These are phyloP conservation scores for Lyophyllum semitale DNA, from an alignment of 768 basidiomycete genomes.

Conservation along the genomic window DNA sequence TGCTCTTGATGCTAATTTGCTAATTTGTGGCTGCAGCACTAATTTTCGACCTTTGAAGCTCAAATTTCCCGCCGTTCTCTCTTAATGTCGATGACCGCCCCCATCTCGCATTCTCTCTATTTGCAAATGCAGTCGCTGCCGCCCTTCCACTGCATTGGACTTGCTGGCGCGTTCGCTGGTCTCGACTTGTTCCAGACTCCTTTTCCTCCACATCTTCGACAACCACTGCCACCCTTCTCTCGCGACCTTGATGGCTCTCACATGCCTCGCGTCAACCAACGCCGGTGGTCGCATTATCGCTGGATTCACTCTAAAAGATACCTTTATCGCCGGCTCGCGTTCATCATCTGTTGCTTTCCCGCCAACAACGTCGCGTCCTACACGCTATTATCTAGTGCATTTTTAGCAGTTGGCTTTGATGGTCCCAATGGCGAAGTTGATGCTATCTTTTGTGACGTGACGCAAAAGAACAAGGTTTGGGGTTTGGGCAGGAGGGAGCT, in stretches of 20 bases:
- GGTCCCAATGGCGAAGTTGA: conserved; percentile 79
- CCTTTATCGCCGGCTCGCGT: conserved; percentile 80
- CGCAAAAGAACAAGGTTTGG: conserved; percentile 58
- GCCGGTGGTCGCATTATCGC: conserved; percentile 75
- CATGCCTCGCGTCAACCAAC: conserved; percentile 76
- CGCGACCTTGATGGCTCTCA: conserved; percentile 65
- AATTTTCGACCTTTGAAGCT: no score
- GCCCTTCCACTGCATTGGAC: conserved; percentile 59
- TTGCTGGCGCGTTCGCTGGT: conserved; percentile 88
- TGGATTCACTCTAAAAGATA: conserved; percentile 68
- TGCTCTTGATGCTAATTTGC: no score
- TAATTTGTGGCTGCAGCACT: no score
- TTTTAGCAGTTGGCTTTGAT: conserved; percentile 62
- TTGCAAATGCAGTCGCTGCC: conserved; percentile 31
- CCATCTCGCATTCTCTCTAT: conserved; percentile 18
- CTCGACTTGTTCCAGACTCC: conserved; percentile 71
- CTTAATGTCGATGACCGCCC: conserved; percentile 25
- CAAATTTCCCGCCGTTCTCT: no score
- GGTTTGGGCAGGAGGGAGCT: conserved; percentile 84
- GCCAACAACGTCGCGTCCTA: conserved; percentile 81
- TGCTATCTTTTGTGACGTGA: conserved; percentile 75
- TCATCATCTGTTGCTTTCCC: conserved; percentile 71
- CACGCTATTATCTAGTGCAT: conserved; percentile 52
- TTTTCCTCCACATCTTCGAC: conserved; percentile 61
- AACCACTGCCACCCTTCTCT: conserved; percentile 69